Percentiles rank a stretch among this genome's conserved stretches.
Evolutionary conservation across 306 rosid genomes (phyloP).

Genomic region (Rosa chinensis): DNA sequence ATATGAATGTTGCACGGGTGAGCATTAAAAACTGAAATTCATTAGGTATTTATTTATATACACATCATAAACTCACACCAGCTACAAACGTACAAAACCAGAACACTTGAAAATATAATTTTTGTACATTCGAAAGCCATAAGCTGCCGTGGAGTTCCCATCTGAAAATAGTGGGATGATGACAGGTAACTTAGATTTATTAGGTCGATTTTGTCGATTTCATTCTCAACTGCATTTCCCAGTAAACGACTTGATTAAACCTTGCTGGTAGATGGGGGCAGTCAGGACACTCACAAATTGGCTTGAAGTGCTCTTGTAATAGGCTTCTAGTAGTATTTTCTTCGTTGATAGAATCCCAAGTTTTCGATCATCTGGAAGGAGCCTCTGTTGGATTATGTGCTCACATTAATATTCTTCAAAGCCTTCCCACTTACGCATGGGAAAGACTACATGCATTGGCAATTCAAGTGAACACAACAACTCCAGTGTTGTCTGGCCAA

Average conservation of each 20-base stretch:
- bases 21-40: neutral
- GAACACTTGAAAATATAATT: neutral
- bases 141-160: neutral
- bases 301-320: neutral
- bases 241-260: neutral
- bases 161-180: constrained; percentile 1
- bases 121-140: neutral
- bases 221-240: neutral
- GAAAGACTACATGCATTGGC: neutral
- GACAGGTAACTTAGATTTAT: neutral
- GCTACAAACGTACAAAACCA: neutral
- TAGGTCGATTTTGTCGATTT: neutral
- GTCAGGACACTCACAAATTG: neutral
- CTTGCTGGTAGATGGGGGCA: neutral
- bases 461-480: neutral
- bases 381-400: neutral
- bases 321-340: neutral
- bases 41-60: neutral
- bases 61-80: constrained; percentile 1
- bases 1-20: constrained; percentile 4
- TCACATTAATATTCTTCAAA: neutral
- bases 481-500: neutral
- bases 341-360: neutral
- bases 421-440: neutral
- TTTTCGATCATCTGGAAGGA: neutral